Evolutionary conservation across 2,329 filamentous ascomycete genomes (phyloP), one percentile per base, ranked within the genome.

Genomic region (Pezicula neosporulosa): DNA sequence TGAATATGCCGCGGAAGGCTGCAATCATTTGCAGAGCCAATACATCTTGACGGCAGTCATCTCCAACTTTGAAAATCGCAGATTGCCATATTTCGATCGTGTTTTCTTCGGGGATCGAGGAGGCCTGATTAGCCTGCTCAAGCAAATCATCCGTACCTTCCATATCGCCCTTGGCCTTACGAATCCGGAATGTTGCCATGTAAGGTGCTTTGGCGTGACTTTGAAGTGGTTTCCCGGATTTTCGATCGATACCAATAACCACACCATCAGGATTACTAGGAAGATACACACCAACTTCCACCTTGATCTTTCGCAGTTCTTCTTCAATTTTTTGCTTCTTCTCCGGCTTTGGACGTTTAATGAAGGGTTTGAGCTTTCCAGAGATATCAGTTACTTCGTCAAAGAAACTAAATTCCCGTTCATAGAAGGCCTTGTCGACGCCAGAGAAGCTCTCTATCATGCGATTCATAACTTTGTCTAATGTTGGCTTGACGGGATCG

Each of bases 261-360:
- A 96, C 88, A 37, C 94, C 94, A 59, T 99, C 95, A 0, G 94
- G 94, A 66, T 99, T 99, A 70, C 90, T 94, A 1, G 94, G 94
- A 15, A 99, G 80, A 68, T 99, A 99, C 6, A 99, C 95, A 15
- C 94, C 94, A 39, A 97, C 89, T 61, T 97, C 93, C 2, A 99
- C 89, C 68, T 96, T 87, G 70, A 99, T 97, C 70, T 96, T 96
- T 59, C 94, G 89, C 41, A 99, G 77, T 67, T 99, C 94, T 71
- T 99, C 95, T 66, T 97, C 94, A 56, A 99, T 99, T 75, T 97
- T 99, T 66, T 94, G 89, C 69, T 97, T 97, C 80, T 99, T 99
- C 71, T 97, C 93, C 2, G 91, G 88, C 70, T 99, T 99, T 38
- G 87, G 86, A 53, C 82, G 82, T 70, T 96, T 96, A 67, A 99